Percentiles rank a stretch among this genome's conserved stretches.
phyloP scores from a whole-genome alignment of 2,329 filamentous ascomycete genomes.

The Epichloe amarillans region DNA sequence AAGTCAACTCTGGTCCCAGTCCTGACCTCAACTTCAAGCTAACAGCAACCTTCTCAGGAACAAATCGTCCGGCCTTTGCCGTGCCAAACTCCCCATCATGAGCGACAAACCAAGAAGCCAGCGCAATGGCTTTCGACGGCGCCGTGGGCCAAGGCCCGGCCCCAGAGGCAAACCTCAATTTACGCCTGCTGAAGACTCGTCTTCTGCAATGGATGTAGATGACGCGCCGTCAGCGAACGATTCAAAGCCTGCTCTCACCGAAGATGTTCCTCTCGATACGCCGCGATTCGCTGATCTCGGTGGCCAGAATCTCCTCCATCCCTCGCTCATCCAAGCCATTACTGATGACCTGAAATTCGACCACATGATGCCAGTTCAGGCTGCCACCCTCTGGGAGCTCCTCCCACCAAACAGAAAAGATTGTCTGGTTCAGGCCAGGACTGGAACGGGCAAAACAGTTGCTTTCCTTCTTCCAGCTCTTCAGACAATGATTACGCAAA shows the following conservation, averaged over 20 bases:
- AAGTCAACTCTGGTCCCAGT: not conserved
- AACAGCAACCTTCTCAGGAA: too few species aligned
- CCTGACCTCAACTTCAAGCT: too few species aligned
- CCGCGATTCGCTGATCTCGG: constrained; percentile 33
- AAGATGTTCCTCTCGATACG: constrained; percentile 27
- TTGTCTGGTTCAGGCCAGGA: constrained; percentile 69
- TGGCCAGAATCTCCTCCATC: constrained; percentile 27
- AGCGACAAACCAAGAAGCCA: constrained; percentile 1
- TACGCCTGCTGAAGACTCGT: not conserved
- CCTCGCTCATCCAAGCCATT: constrained; percentile 33
- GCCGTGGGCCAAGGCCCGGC: constrained; percentile 1
- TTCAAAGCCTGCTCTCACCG: constrained; percentile 7
- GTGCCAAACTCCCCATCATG: not conserved
- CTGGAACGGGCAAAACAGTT: constrained; percentile 76
- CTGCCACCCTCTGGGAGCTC: constrained; percentile 34
- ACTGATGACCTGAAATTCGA: constrained; percentile 34
- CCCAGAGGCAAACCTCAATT: not conserved
- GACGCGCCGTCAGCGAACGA: not conserved
- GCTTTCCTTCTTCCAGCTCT: constrained; percentile 76
- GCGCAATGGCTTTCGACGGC: constrained; percentile 1
- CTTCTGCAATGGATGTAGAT: not conserved
- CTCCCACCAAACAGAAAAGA: constrained; percentile 32
- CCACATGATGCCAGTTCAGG: constrained; percentile 42
- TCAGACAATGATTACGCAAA: constrained; percentile 52
- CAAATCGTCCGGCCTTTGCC: not conserved